phyloP scores from a whole-genome alignment of 345 rosid genomes.

The Bruguiera parviflora region DNA sequence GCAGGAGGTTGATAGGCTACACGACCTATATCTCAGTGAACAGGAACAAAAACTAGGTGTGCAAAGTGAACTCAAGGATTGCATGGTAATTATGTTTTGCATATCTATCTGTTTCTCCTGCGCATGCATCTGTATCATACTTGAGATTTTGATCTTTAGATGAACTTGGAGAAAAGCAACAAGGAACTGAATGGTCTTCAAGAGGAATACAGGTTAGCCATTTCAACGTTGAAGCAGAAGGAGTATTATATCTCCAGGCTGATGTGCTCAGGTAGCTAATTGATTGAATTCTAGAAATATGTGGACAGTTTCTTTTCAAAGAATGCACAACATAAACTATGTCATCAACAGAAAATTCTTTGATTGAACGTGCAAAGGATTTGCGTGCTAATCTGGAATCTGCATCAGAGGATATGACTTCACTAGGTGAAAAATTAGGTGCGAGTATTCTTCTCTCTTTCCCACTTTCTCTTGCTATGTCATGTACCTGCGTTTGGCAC shows the following conservation, averaged over 20 bases:
- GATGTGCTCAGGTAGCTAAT: slow-evolving; percentile 53
- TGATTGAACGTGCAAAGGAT: slow-evolving; percentile 64
- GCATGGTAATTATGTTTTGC: slow-evolving; percentile 46
- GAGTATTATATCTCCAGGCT: slow-evolving; percentile 59
- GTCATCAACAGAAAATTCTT: slow-evolving; percentile 48
- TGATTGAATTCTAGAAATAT: slow-evolving; percentile 4
- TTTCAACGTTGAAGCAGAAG: slow-evolving; percentile 49
- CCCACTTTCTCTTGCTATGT: background rate
- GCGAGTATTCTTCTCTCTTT: slow-evolving; percentile 11
- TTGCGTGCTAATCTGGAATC: slow-evolving; percentile 59
- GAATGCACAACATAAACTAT: slow-evolving; percentile 7
- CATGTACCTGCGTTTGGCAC: background rate
- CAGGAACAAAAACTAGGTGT: slow-evolving; percentile 63
- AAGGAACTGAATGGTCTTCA: slow-evolving; percentile 60
- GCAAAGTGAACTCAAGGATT: slow-evolving; percentile 59
- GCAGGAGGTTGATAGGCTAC: slow-evolving; percentile 66
- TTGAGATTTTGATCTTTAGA: slow-evolving; percentile 36
- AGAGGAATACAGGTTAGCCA: slow-evolving; percentile 41
- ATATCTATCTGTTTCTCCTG: slow-evolving; percentile 6
- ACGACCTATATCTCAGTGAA: slow-evolving; percentile 60
- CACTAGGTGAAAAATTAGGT: slow-evolving; percentile 71
- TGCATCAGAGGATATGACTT: slow-evolving; percentile 79
- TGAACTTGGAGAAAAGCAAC: slow-evolving; percentile 48
- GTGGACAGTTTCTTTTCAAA: slow-evolving; percentile 1
- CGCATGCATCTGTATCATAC: slow-evolving; percentile 12